These are phyloP conservation scores for Haplosporangium sp. DNA, from an alignment of 371 early-diverging fungal species.

Conservation along the genomic window DNA sequence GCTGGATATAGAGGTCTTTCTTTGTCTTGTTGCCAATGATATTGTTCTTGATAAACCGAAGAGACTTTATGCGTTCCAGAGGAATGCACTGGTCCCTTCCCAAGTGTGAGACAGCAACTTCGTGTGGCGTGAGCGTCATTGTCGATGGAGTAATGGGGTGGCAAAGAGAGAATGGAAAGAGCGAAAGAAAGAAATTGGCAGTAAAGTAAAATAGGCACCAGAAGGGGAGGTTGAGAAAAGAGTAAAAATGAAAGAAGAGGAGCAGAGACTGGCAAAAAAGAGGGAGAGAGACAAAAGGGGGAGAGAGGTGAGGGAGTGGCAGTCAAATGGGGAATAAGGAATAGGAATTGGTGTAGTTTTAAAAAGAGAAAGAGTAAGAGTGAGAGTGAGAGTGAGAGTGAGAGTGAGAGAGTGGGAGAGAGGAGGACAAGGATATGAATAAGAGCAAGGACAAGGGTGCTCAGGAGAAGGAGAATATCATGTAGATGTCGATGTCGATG, in stretches of 20 bases:
- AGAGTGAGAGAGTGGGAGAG: background rate
- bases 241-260: slow-evolving; percentile 4
- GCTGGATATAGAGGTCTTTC: slow-evolving; percentile 79
- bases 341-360: too few relatives aligned
- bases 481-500: too few relatives aligned
- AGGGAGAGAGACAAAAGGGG: background rate
- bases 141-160: background rate
- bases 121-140: slow-evolving; percentile 71
- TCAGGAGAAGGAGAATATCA: background rate
- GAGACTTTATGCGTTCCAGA: slow-evolving; percentile 64
- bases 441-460: background rate
- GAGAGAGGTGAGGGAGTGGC: background rate
- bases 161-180: background rate
- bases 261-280: background rate
- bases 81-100: slow-evolving; percentile 55
- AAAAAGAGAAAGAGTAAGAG: background rate
- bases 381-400: slow-evolving; percentile 3
- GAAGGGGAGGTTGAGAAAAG: background rate
- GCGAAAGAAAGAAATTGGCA: background rate
- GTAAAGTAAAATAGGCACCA: too few relatives aligned
- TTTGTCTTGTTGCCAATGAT: slow-evolving; percentile 90
- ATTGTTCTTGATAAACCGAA: slow-evolving; percentile 86
- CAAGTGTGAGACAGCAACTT: slow-evolving; percentile 67
- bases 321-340: background rate
- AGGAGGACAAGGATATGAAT: background rate